Base-by-base conservation (phyloP, 306 rosid genomes). In the Nissolia schottii region DNA sequence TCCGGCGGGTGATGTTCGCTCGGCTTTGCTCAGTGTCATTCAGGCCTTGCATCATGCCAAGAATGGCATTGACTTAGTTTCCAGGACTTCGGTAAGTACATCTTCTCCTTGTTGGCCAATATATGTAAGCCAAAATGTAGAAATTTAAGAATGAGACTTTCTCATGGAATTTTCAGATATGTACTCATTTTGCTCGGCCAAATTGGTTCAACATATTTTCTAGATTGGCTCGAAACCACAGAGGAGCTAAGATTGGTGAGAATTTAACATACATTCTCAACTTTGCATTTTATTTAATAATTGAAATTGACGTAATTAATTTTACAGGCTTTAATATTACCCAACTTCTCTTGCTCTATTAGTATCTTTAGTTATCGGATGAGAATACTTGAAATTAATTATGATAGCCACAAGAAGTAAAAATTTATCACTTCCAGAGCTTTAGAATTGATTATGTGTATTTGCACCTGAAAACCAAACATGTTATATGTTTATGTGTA, bases 181-280 rank as follows among this genome's bases (percentile, higher is more conserved):
- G 71, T 40, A 92, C 96, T 10, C 96, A 87, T 78, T 92, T 92
- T 79, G 83, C 87, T 24, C 53, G 96, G 19, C 96, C 98, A 64
- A 85, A 88, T 64, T 92, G 93, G 98, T 79, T 64, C 81, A 76
- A 55, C 85, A 85, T 87, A 85, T 90, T 92, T 83, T 85, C 96
- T 31, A 88, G 74, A 64, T 71, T 92, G 83, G 88, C 87, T 77
- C 79, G 77, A 34, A 80, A 76, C 70, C 98, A 92, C 45, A 85
- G 61, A 75, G 87, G 84, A 90, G 84, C 86, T 55, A 84, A 82
- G 71, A 85, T 92, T 59, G 98, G 98, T 92, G 79, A 82, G 95
- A 71, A 63, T 24, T 35, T 29, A 3, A 54, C 20, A 37, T 27
- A 2, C 6, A 20, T 24, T 49, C 25, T 45, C 45, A 64, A 34